Evolutionary conservation across 169 alveolate species (phyloP).

Genomic region (Eimeria necatrix): DNA sequence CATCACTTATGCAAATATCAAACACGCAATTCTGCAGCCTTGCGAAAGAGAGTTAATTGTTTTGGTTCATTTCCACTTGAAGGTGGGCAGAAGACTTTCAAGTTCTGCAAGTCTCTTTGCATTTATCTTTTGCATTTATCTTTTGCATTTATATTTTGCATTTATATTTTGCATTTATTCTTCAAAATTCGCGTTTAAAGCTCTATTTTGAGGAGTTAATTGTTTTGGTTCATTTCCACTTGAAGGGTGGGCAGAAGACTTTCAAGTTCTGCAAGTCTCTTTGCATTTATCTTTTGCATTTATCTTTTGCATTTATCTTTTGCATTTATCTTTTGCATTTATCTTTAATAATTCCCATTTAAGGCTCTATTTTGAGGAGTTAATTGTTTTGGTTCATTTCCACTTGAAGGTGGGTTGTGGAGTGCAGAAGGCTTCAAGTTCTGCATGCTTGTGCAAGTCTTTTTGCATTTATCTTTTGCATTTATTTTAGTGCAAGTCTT

Average conservation of each 20-base stretch:
- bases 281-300: no score
- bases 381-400: conserved; percentile 97
- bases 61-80: conserved; percentile 94
- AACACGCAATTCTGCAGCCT: conserved; percentile 98
- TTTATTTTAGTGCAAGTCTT: no score
- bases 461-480: no score
- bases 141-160: background rate
- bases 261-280: no score
- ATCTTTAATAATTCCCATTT: conserved; percentile 79
- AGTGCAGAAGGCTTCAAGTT: no score
- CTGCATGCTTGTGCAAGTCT: no score
- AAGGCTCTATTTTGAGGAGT: conserved; percentile 98
- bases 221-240: conserved; percentile 95
- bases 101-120: no score
- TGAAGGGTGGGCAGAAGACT: conserved; percentile 76
- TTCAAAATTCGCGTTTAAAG: conserved; percentile 87
- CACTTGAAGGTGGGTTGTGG: conserved; percentile 75
- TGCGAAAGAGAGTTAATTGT: conserved; percentile 97
- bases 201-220: conserved; percentile 97
- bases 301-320: background rate
- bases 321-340: background rate
- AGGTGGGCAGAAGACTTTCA: no score
- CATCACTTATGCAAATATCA: conserved; percentile 95
- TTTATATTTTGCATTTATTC: background rate
- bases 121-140: no score